phyloP scores from a whole-genome alignment of 2,329 filamentous ascomycete genomes.

The Colletotrichum lini region DNA sequence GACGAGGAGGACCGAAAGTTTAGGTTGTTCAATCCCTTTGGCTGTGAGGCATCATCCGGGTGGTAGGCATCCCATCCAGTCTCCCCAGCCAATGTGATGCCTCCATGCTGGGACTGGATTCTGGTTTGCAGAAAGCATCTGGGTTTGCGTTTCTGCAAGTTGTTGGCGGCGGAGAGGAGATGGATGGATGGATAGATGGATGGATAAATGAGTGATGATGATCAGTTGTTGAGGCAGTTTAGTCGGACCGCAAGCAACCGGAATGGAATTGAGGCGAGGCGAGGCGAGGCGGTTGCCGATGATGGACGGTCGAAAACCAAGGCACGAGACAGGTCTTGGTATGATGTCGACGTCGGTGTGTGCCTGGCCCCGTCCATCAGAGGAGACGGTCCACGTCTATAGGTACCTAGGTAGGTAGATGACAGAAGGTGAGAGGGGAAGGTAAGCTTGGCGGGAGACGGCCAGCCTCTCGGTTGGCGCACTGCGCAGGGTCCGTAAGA shows the following conservation, averaged over 20 bases:
- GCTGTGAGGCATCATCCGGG: not conserved
- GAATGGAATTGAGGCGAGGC: not conserved
- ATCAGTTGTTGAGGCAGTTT: too few relatives aligned
- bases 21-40: not conserved
- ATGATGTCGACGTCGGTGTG: constrained; percentile 34
- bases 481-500: constrained; percentile 18
- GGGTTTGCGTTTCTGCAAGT: not conserved
- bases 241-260: not conserved
- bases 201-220: too few relatives aligned
- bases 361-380: constrained; percentile 8
- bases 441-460: constrained; percentile 15
- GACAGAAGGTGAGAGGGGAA: constrained; percentile 10
- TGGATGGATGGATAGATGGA: too few relatives aligned
- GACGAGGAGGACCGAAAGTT: not conserved
- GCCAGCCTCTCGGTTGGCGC: not conserved
- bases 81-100: not conserved
- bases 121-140: not conserved
- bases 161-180: not conserved
- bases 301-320: constrained; percentile 14
- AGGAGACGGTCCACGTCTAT: not conserved
- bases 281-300: not conserved
- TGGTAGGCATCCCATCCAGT: not conserved
- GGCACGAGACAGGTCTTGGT: constrained; percentile 30
- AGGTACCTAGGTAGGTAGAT: not conserved
- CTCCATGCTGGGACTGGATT: not conserved